Evolutionary conservation across 495 filamentous ascomycete genomes (phyloP).

Genomic region (Hyaloscypha bicolor): DNA sequence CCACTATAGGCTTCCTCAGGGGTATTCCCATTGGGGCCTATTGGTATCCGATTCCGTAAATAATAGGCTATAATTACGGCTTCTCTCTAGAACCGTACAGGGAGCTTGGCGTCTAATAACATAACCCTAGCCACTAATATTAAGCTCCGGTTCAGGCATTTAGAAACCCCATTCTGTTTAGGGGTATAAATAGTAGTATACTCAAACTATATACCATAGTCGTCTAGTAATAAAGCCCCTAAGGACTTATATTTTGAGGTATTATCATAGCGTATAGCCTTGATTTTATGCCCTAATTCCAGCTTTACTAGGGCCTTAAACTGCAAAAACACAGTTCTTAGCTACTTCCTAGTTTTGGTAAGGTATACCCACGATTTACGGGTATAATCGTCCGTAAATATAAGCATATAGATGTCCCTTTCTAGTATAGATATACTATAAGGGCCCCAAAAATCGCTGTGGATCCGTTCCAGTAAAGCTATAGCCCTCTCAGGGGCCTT

Average conservation of each 20-base stretch:
- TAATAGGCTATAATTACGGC: not conserved
- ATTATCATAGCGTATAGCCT: slow-evolving; percentile 9
- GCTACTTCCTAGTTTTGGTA: not conserved
- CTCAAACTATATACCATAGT: slow-evolving; percentile 9
- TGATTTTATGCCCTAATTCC: slow-evolving; percentile 7
- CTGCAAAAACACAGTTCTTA: not conserved
- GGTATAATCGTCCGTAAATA: not conserved
- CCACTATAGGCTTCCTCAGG: slow-evolving; percentile 11
- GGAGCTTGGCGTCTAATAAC: slow-evolving; percentile 9
- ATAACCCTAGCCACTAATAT: not conserved
- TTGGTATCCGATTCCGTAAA: slow-evolving; percentile 3
- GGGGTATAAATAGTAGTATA: slow-evolving; percentile 13
- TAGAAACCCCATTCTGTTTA: slow-evolving; percentile 7
- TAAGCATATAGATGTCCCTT: not conserved
- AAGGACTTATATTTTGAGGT: slow-evolving; percentile 2
- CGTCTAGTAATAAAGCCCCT: not conserved
- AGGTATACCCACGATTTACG: slow-evolving; percentile 4
- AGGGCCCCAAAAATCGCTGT: not conserved
- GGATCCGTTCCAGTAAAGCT: no score
- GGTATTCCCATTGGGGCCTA: slow-evolving; percentile 6
- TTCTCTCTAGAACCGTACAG: not conserved
- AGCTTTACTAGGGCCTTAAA: not conserved
- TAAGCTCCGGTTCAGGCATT: slow-evolving; percentile 3
- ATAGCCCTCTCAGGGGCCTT: no score
- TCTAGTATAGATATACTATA: not conserved